phyloP scores from a whole-genome alignment of 352 stramenopile genomes.

The Phytophthora pini region DNA sequence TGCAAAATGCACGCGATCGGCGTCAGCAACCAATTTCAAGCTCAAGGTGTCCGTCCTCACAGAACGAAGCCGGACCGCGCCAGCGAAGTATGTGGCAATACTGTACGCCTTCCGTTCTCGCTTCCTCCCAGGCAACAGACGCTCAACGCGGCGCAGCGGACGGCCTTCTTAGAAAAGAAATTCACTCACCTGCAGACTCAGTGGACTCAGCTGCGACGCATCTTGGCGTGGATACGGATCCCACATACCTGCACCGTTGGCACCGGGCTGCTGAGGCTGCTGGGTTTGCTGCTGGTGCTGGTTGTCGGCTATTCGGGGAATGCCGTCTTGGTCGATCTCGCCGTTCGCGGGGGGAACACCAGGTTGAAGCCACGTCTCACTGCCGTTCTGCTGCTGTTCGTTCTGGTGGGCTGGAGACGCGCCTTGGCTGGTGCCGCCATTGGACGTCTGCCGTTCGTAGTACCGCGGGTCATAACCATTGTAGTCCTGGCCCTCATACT shows the following conservation, averaged over 20 bases:
- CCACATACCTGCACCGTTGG: conserved; percentile 40
- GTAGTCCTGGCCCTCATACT: conserved; percentile 47
- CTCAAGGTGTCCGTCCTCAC: conserved; percentile 16
- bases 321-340: conserved; percentile 35
- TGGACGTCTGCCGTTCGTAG: conserved; percentile 41
- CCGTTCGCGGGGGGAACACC: conserved; percentile 17
- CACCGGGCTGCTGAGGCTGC: conserved; percentile 35
- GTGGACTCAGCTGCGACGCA: conserved; percentile 46
- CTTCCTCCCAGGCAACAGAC: conserved; percentile 20
- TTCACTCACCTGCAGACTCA: conserved; percentile 62
- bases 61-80: conserved; percentile 15
- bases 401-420: conserved; percentile 42
- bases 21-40: conserved; percentile 41
- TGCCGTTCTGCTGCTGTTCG: conserved; percentile 35
- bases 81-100: no score
- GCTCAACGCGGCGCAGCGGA: conserved; percentile 12
- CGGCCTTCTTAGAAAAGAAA: conserved; percentile 49
- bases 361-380: conserved; percentile 32
- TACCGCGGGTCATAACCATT: conserved; percentile 48
- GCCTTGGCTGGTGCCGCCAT: conserved; percentile 25
- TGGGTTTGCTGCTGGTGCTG: conserved; percentile 35
- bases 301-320: conserved; percentile 40
- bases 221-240: conserved; percentile 50
- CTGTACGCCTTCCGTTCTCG: conserved; percentile 8
- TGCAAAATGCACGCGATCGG: conserved; percentile 35